These are phyloP conservation scores for Yamadazyma phyllophila DNA, from an alignment of 805 yeast species.

Conservation along the genomic window DNA sequence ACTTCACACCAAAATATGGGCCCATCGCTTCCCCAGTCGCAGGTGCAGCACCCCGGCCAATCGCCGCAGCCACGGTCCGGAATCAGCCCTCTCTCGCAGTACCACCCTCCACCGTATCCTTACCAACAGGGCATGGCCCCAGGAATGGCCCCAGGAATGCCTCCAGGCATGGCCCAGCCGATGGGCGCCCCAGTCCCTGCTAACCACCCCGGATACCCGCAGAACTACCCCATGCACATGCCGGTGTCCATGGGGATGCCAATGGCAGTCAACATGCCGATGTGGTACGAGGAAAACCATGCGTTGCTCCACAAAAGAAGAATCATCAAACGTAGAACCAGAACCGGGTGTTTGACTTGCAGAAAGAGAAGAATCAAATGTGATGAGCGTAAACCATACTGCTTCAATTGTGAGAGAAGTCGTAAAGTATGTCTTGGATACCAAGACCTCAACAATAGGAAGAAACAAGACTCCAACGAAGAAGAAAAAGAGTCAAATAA, in stretches of 20 bases:
- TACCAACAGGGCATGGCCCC: conserved; percentile 2
- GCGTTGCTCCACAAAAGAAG: conserved; percentile 29
- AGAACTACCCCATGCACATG: not conserved
- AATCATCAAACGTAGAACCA: conserved; percentile 57
- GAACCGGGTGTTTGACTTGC: conserved; percentile 77
- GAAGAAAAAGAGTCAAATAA: conserved; percentile 2
- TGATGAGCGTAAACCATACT: conserved; percentile 70
- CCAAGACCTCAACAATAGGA: conserved; percentile 27
- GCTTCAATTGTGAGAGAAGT: conserved; percentile 64
- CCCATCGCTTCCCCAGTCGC: too few species aligned
- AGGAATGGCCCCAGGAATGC: conserved; percentile 5
- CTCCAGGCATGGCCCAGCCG: not conserved
- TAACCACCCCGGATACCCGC: not conserved
- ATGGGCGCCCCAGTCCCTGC: too few species aligned
- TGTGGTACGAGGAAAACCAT: conserved; percentile 16
- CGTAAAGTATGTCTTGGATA: conserved; percentile 70
- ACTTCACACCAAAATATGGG: too few species aligned
- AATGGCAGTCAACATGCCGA: conserved; percentile 5
- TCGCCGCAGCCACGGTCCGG: not conserved
- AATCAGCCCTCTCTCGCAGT: not conserved
- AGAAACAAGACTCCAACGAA: conserved; percentile 2
- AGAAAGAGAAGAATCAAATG: conserved; percentile 70
- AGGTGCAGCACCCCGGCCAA: not conserved
- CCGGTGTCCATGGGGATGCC: conserved; percentile 6
- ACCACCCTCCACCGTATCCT: conserved; percentile 2